Conservation (phyloP, 169 alveolate species). For the Cystoisospora suis region DNA sequence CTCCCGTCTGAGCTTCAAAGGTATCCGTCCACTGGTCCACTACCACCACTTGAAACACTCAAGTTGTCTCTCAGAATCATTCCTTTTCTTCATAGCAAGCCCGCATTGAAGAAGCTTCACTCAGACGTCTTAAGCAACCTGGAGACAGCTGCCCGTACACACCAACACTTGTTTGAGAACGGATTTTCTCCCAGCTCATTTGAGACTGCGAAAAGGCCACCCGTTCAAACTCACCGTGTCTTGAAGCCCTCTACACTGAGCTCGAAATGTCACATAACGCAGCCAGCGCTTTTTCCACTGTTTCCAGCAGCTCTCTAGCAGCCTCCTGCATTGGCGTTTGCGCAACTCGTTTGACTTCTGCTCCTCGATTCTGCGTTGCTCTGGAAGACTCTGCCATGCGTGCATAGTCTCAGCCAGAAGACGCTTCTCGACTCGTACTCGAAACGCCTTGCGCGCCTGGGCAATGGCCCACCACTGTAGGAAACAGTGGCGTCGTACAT, state of each 20-base stretch:
- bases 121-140: too few species aligned
- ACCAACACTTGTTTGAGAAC: too few species aligned
- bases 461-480: not conserved
- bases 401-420: not conserved
- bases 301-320: not conserved
- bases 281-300: not conserved
- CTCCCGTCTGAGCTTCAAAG: too few species aligned
- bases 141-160: too few species aligned
- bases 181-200: too few species aligned
- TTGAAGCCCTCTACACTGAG: slow-evolving; percentile 29
- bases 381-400: not conserved
- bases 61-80: too few species aligned
- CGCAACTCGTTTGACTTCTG: not conserved
- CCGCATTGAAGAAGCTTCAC: too few species aligned
- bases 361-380: not conserved
- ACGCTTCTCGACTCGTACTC: not conserved
- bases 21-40: too few species aligned
- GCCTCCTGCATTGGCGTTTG: not conserved
- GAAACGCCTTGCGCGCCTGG: not conserved
- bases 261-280: not conserved
- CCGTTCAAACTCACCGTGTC: not conserved
- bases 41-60: too few species aligned
- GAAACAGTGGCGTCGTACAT: not conserved
- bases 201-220: too few species aligned
- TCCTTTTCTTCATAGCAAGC: too few species aligned